phyloP scores from a whole-genome alignment of 106 monocot genomes.

The Acorus gramineus region DNA sequence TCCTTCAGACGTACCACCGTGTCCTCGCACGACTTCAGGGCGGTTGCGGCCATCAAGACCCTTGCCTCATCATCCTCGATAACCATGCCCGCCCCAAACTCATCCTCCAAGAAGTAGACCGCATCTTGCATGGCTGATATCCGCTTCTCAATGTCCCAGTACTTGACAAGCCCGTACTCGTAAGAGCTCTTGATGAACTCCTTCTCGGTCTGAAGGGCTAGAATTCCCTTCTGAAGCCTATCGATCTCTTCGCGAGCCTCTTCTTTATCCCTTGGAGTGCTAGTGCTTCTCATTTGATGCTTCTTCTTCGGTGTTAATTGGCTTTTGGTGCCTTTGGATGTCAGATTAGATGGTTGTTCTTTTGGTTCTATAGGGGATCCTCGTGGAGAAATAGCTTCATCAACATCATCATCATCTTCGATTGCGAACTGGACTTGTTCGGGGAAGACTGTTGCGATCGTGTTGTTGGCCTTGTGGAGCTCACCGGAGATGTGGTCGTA shows the following conservation, averaged over 20 bases:
- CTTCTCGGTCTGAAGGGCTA: slow-evolving; percentile 24
- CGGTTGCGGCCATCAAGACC: slow-evolving; percentile 20
- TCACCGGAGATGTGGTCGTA: slow-evolving; percentile 25
- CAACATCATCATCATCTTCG: slow-evolving; percentile 17
- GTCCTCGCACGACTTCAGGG: slow-evolving; percentile 28
- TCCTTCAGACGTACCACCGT: slow-evolving; percentile 9
- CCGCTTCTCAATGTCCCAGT: slow-evolving; percentile 20
- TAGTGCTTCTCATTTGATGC: not conserved
- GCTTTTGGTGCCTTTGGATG: too few relatives aligned
- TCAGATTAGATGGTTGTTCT: too few relatives aligned
- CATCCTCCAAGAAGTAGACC: slow-evolving; percentile 10
- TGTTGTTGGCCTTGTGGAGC: slow-evolving; percentile 29
- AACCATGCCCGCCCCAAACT: slow-evolving; percentile 4
- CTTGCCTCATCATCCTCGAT: slow-evolving; percentile 26
- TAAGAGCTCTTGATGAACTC: slow-evolving; percentile 25
- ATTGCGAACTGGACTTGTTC: slow-evolving; percentile 20
- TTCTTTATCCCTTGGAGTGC: slow-evolving; percentile 4
- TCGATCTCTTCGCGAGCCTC: slow-evolving; percentile 19
- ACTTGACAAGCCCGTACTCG: slow-evolving; percentile 13
- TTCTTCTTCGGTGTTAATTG: not conserved
- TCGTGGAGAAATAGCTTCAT: too few relatives aligned
- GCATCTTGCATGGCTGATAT: slow-evolving; percentile 27
- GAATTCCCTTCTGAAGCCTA: slow-evolving; percentile 22
- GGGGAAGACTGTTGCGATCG: slow-evolving; percentile 15
- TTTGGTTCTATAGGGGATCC: too few relatives aligned